A percentile compares a stretch with the other conserved stretches of the same genome.
phyloP scores from a whole-genome alignment of 2,329 filamentous ascomycete species.

The Scedosporium boydii region DNA sequence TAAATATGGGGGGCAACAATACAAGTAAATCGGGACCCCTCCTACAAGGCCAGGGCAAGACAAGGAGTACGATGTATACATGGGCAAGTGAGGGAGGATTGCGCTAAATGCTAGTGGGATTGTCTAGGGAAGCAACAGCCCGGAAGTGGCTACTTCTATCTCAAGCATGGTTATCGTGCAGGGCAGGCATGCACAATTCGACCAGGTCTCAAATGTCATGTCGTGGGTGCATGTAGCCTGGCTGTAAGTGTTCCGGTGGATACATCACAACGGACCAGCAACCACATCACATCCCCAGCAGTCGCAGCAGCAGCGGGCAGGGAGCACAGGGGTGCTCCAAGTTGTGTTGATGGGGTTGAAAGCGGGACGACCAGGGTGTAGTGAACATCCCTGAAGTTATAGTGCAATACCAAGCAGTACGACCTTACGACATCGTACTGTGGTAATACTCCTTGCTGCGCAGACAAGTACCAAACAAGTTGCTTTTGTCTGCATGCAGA shows the following conservation, averaged over 20 bases:
- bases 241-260: too few relatives aligned
- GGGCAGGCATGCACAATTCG: not conserved
- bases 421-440: not conserved
- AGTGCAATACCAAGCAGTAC: not conserved
- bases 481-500: not conserved
- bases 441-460: not conserved
- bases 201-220: not conserved
- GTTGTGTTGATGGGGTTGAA: not conserved
- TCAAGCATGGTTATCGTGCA: not conserved
- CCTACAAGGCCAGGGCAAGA: not conserved
- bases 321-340: not conserved
- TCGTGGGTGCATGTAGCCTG: not conserved
- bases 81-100: not conserved
- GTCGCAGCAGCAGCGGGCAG: not conserved
- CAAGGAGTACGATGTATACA: not conserved
- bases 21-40: not conserved
- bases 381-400: not conserved
- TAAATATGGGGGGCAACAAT: not conserved
- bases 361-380: not conserved
- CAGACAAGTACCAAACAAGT: not conserved
- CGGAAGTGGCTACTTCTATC: not conserved
- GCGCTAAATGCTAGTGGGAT: not conserved
- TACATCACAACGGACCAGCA: not conserved
- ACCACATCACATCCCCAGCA: not conserved
- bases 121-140: not conserved